Base-by-base conservation (phyloP, 495 filamentous ascomycete species). In the Mycothermus thermophilus region DNA sequence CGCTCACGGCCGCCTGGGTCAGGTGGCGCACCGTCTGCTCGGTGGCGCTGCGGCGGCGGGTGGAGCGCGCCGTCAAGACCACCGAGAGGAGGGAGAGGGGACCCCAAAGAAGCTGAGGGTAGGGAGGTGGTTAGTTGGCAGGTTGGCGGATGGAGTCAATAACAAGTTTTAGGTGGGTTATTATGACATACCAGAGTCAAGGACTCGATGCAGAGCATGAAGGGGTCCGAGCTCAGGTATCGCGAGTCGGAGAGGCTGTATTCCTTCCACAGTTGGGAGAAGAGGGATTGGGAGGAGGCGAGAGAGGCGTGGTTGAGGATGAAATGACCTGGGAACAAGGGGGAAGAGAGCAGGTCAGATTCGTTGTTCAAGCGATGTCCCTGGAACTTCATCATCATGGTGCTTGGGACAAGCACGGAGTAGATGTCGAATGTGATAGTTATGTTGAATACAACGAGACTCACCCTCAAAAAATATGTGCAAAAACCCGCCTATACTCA, bases 241-340 rank as follows among this genome's bases (percentile, higher is more conserved):
- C 83, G 71, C 19, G 81, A 86, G 55, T 92, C 83, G 12, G 80
- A 84, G 24, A 80, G 64, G 5, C 80, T 69, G 62, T 92, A 92
- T 50, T 92, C 83, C 48, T 90, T 92, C 83, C 83, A 92, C 23
- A 90, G 56, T 56, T 90, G 82, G 1, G 78, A 79, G 27, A 85
- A 74, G 1, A 86, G 46, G 18, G 46, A 41, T 30, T 67, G 59
- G 1, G 52, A 59, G 1, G 51, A 49, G 1, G 59, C 46, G 23
- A 67, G 14, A 11, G 49, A 43, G 4, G 60, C 55, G 59, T 78
- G 76, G 51, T 84, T 74, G 39, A 71, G 50, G 45, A 78, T 70
- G 44, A 79, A 88, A 54, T 85, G 88, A n/a, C 83, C 80, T 72
- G 23, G 16, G 5, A 10, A 8, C 15, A 9, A 22, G 8, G 5